Evolutionary conservation across 805 yeast species (phyloP).

Genomic region (Ogataea chonburiensis): DNA sequence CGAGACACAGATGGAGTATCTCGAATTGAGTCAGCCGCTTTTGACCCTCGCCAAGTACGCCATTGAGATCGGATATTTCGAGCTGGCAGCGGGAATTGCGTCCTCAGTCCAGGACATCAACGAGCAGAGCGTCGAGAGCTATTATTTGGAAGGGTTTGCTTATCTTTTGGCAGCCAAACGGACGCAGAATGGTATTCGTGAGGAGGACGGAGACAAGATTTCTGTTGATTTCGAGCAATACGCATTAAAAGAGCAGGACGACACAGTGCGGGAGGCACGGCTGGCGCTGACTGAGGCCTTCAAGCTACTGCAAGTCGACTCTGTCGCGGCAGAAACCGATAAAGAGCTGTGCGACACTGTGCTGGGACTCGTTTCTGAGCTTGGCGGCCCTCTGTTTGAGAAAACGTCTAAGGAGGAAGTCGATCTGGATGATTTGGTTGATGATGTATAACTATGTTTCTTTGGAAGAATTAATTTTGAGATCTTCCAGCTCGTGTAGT

Average conservation of each 20-base stretch:
- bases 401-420: slow-evolving; percentile 38
- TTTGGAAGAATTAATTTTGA: slow-evolving; percentile 1
- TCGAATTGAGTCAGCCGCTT: slow-evolving; percentile 72
- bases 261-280: slow-evolving; percentile 40
- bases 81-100: slow-evolving; percentile 64
- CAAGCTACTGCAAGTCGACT: slow-evolving; percentile 38
- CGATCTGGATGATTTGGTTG: slow-evolving; percentile 55
- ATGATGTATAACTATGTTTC: slow-evolving; percentile 17
- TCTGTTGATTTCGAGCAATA: slow-evolving; percentile 44
- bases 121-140: slow-evolving; percentile 79
- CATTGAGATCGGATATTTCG: slow-evolving; percentile 73
- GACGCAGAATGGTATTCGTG: slow-evolving; percentile 26
- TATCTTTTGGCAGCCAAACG: slow-evolving; percentile 49
- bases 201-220: slow-evolving; percentile 20
- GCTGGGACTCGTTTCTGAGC: slow-evolving; percentile 43
- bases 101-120: slow-evolving; percentile 70
- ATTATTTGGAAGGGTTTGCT: slow-evolving; percentile 81
- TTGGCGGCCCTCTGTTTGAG: slow-evolving; percentile 58
- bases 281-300: slow-evolving; percentile 39
- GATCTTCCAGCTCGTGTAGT: slow-evolving; percentile 27
- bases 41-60: slow-evolving; percentile 70
- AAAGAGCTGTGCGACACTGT: slow-evolving; percentile 60
- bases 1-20: slow-evolving; percentile 51
- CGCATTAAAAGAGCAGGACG: slow-evolving; percentile 32
- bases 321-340: slow-evolving; percentile 43